A percentile compares a stretch with the other conserved stretches of the same genome.
phyloP scores from a whole-genome alignment of 139 green algal species.

The Astrephomene gubernaculifera region DNA sequence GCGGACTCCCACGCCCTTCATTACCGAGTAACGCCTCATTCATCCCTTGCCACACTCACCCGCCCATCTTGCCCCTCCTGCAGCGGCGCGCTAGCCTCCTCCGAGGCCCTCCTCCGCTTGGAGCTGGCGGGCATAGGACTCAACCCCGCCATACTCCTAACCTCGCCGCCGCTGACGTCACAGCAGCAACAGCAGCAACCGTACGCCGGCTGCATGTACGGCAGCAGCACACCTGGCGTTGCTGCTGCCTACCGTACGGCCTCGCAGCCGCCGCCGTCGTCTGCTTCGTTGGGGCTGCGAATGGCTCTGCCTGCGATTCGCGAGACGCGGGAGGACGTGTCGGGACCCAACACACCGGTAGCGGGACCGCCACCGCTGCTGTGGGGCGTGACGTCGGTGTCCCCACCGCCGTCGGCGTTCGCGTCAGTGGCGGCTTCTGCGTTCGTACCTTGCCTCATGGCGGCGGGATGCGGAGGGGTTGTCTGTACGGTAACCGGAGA shows the following conservation, averaged over 20 bases:
- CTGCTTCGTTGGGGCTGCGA: not conserved
- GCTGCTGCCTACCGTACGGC: no score
- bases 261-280: not conserved
- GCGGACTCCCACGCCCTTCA: not conserved
- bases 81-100: not conserved
- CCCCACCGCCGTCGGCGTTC: constrained; percentile 10
- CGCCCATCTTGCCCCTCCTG: not conserved
- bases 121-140: constrained; percentile 17
- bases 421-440: not conserved
- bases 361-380: not conserved
- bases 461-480: no score
- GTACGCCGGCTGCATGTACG: not conserved
- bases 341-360: not conserved
- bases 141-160: constrained; percentile 12
- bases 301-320: not conserved
- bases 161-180: not conserved
- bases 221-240: not conserved
- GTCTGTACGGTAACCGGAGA: no score
- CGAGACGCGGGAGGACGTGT: constrained; percentile 2
- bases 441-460: no score
- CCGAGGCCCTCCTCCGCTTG: not conserved
- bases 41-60: no score
- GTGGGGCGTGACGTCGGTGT: not conserved
- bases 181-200: not conserved
- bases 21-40: not conserved